Base-by-base conservation (phyloP, 148 eudicot genomes). In the Selenicereus undatus region DNA sequence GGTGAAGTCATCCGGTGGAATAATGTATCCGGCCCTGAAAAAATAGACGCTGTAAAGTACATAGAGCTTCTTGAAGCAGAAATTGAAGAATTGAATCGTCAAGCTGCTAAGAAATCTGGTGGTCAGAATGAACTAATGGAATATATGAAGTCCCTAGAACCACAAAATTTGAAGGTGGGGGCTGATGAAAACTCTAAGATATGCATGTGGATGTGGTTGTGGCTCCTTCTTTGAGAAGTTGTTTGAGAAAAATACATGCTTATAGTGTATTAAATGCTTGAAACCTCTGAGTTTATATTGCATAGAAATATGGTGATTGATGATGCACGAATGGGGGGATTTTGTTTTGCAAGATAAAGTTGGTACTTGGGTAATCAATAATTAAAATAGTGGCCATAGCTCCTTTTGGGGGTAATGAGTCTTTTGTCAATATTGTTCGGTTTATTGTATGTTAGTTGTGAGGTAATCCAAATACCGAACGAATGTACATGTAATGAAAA, bases 11-110 rank as follows among this genome's bases (percentile, higher is more conserved):
- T 90, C 42, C 89, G 94, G 78, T 94, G 98, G 96, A 92, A 90
- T 85, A 91, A 90, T 83, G 86, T 92, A 80, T 92, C 98, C 20
- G 98, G 98, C 78, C 91, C 90, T 51, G 98, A 94, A 86, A 86
- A 80, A 79, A 89, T 94, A 14, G 96, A 94, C 80, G 96, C 94
- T 60, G 91, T 86, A 30, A 94, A 94, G 80, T 94, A 94, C 81
- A 92, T 94, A 35, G 98, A 94, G 86, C 85, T 92, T 45, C 98
- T 94, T 83, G 98, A 94, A 88, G 96, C 96, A 75, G 96, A 94
- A 84, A 85, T 93, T 71, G 98, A 93, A 84, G 94, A 94, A 86
- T 88, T 94, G 54, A 89, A 89, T 81, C 91, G 87, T 42, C 94
- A 90, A 80, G 92, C 92, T 64, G 91, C 85, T 71, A 87, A 91